Percentiles rank a stretch among this genome's conserved stretches.
Evolutionary conservation across 1,139 yeast species (phyloP).

Genomic region (Zhuliangozyma parablackwelliae): DNA sequence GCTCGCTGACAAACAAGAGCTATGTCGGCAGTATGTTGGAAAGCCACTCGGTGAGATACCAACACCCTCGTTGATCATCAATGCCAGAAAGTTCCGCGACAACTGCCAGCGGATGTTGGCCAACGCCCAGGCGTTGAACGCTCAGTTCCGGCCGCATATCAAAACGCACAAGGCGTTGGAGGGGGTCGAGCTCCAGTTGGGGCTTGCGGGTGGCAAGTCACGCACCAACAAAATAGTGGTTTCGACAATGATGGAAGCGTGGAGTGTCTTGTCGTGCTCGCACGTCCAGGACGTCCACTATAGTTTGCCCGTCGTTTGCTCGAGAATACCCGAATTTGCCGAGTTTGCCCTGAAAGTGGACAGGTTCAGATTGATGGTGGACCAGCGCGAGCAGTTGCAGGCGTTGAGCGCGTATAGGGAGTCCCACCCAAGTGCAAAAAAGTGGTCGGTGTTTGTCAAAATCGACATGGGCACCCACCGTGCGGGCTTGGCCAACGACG

Average conservation of each 20-base stretch:
- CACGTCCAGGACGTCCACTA: conserved; percentile 57
- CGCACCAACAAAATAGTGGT: conserved; percentile 52
- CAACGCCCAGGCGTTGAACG: conserved; percentile 24
- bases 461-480: conserved; percentile 59
- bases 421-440: conserved; percentile 17
- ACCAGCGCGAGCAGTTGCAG: conserved; percentile 53
- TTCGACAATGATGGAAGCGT: conserved; percentile 66
- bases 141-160: conserved; percentile 60
- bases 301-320: conserved; percentile 63
- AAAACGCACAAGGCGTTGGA: conserved; percentile 64
- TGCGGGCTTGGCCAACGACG: conserved; percentile 50
- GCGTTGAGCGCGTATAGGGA: conserved; percentile 35
- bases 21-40: conserved; percentile 23
- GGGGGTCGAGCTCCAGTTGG: conserved; percentile 30
- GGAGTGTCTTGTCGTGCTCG: conserved; percentile 45
- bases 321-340: conserved; percentile 48
- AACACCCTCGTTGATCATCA: conserved; percentile 33
- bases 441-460: conserved; percentile 57
- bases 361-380: conserved; percentile 56
- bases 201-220: conserved; percentile 12
- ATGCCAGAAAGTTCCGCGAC: conserved; percentile 16
- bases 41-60: conserved; percentile 24
- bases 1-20: conserved; percentile 19
- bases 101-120: conserved; percentile 30
- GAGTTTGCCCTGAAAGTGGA: conserved; percentile 39